Evolutionary conservation across 768 basidiomycete species (phyloP).

Genomic region (Calocybe gangraenosa): DNA sequence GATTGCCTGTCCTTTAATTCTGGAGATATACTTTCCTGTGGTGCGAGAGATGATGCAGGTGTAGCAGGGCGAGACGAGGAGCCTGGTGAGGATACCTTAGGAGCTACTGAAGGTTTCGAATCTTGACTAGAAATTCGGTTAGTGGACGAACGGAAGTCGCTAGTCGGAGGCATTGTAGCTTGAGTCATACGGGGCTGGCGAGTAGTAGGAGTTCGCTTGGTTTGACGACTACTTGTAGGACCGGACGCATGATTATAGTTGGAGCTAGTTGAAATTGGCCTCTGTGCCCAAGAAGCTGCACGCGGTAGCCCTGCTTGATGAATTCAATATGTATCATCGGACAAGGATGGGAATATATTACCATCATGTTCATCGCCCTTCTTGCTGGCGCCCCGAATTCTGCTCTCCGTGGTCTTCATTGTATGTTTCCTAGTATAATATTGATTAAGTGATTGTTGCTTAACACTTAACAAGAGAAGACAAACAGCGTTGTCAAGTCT

Average conservation of each 20-base stretch:
- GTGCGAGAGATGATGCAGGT: slow-evolving; percentile 34
- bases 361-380: slow-evolving; percentile 61
- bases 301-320: slow-evolving; percentile 55
- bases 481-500: slow-evolving; percentile 86
- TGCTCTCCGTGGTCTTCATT: slow-evolving; percentile 82
- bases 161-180: slow-evolving; percentile 19
- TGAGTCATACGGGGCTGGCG: slow-evolving; percentile 45
- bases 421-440: slow-evolving; percentile 71
- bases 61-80: slow-evolving; percentile 63
- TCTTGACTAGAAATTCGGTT: slow-evolving; percentile 35
- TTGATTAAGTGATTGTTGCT: not conserved
- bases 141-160: slow-evolving; percentile 29
- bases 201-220: slow-evolving; percentile 36
- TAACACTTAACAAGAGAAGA: slow-evolving; percentile 8
- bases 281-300: slow-evolving; percentile 60
- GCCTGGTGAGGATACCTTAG: slow-evolving; percentile 43
- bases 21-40: slow-evolving; percentile 42
- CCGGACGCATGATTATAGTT: slow-evolving; percentile 13
- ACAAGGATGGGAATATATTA: slow-evolving; percentile 17
- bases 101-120: slow-evolving; percentile 30
- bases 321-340: slow-evolving; percentile 9
- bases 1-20: slow-evolving; percentile 30
- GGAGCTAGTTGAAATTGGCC: slow-evolving; percentile 25
- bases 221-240: slow-evolving; percentile 29
- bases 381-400: slow-evolving; percentile 53